Conservation (phyloP, 352 stramenopile genomes). For the Globisporangium solare region DNA sequence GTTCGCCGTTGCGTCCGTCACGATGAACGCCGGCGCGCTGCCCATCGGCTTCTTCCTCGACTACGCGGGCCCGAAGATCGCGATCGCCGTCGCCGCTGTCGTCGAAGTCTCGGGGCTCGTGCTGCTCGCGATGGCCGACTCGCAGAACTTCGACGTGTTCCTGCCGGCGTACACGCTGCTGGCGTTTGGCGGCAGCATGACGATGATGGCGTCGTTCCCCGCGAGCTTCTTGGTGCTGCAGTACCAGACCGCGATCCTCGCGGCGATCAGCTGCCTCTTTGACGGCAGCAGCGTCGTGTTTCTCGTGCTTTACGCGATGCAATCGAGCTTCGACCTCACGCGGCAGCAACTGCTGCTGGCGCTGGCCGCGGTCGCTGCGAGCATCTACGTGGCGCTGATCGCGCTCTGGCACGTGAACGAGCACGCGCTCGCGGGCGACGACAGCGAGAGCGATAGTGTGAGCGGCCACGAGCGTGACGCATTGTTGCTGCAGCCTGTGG, state of each 20-base stretch:
- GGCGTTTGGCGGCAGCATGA: conserved; percentile 68
- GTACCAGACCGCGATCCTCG: conserved; percentile 73
- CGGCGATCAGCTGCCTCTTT: conserved; percentile 74
- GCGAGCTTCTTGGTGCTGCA: conserved; percentile 69
- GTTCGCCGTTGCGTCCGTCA: conserved; percentile 75
- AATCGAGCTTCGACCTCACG: conserved; percentile 40
- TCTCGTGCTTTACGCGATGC: conserved; percentile 54
- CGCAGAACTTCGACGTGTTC: conserved; percentile 70
- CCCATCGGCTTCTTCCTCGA: conserved; percentile 81
- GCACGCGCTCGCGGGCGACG: conserved; percentile 24
- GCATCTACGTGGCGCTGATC: conserved; percentile 59
- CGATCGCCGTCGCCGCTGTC: conserved; percentile 41
- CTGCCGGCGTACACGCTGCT: conserved; percentile 63
- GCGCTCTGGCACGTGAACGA: conserved; percentile 80
- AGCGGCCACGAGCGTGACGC: conserved; percentile 12
- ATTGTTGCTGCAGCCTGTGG: conserved; percentile 3
- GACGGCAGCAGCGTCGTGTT: conserved; percentile 75
- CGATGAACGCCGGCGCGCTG: conserved; percentile 72
- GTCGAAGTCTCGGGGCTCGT: conserved; percentile 68
- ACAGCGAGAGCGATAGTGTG: conserved; percentile 13
- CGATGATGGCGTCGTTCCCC: conserved; percentile 78
- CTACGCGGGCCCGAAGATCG: conserved; percentile 51
- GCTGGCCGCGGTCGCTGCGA: conserved; percentile 33
- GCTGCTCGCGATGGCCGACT: conserved; percentile 72
- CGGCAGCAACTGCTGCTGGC: conserved; percentile 45